Conservation (phyloP, 371 early-diverging fungal genomes). For the Catenaria anguillulae region DNA sequence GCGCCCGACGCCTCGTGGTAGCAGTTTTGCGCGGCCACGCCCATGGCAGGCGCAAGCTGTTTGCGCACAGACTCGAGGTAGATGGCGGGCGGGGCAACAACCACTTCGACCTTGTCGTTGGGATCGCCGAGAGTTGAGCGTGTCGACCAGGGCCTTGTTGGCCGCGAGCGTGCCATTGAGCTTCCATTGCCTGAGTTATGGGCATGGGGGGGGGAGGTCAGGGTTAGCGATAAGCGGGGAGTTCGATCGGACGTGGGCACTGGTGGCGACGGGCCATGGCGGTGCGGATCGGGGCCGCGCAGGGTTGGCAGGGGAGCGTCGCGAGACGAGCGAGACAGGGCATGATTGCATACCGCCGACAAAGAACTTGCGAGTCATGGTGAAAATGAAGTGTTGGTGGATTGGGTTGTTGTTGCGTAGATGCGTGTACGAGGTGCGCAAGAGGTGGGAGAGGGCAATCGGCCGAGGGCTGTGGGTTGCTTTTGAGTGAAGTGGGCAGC, state of each 20-base stretch:
- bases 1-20: conserved; percentile 79
- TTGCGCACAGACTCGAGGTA: conserved; percentile 72
- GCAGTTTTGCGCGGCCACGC: conserved; percentile 94
- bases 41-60: conserved; percentile 59
- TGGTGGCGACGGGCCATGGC: no score
- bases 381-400: no score
- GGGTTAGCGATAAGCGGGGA: background rate
- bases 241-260: background rate
- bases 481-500: no score
- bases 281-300: no score
- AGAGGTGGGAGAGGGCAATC: no score
- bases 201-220: no score
- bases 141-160: conserved; percentile 51
- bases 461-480: no score
- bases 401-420: no score
- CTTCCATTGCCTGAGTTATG: conserved; percentile 65
- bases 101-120: conserved; percentile 56
- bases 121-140: conserved; percentile 50
- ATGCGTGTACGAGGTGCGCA: no score
- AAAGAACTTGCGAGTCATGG: background rate
- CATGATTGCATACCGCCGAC: background rate
- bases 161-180: conserved; percentile 79
- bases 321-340: no score
- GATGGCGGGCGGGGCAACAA: conserved; percentile 91
- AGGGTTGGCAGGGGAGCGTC: conserved; percentile 21